Evolutionary conservation across 305 asterid genomes (phyloP).

Genomic region (Rubia balearica): DNA sequence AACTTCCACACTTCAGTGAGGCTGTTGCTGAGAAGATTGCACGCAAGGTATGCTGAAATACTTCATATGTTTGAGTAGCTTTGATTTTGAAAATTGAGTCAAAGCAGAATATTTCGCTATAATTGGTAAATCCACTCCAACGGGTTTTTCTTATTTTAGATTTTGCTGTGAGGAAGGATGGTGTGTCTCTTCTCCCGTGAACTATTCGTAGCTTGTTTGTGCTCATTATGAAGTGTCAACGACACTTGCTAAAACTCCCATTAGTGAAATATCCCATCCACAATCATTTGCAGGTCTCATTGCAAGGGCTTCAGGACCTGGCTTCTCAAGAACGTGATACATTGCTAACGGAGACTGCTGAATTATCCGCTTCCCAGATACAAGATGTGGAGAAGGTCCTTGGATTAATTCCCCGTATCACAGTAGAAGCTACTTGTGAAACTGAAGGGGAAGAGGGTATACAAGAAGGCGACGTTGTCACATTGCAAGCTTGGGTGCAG

Average conservation of each 20-base stretch:
- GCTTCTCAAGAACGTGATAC: slow-evolving; percentile 49
- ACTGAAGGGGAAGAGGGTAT: slow-evolving; percentile 94
- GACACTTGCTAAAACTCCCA: not conserved
- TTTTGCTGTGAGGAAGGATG: not conserved
- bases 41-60: slow-evolving; percentile 49
- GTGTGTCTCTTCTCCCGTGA: not conserved
- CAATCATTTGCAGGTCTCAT: slow-evolving; percentile 39
- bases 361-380: slow-evolving; percentile 46
- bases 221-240: not conserved
- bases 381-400: slow-evolving; percentile 75
- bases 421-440: slow-evolving; percentile 61
- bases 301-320: slow-evolving; percentile 63
- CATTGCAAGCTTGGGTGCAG: slow-evolving; percentile 78
- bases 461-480: slow-evolving; percentile 81
- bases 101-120: not conserved
- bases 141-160: not conserved
- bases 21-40: slow-evolving; percentile 53
- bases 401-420: slow-evolving; percentile 59
- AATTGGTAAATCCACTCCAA: not conserved
- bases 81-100: not conserved
- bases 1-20: slow-evolving; percentile 85
- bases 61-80: slow-evolving; percentile 2
- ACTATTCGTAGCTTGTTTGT: not conserved
- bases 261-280: slow-evolving; percentile 1
- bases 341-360: slow-evolving; percentile 56